These are phyloP conservation scores for Xerophyta viscosa DNA, from an alignment of 106 monocot genomes.

Conservation along the genomic window DNA sequence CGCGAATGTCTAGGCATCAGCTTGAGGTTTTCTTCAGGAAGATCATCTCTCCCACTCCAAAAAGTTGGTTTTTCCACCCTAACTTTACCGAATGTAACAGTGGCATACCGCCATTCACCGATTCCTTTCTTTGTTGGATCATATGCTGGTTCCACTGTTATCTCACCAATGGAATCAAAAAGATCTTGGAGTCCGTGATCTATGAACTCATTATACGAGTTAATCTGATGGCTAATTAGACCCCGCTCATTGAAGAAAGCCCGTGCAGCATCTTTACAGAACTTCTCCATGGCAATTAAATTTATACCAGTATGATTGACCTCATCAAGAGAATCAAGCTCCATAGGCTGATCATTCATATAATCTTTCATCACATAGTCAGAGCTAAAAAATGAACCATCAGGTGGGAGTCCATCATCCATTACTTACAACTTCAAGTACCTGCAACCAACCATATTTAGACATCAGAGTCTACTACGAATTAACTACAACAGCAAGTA, in stretches of 20 bases:
- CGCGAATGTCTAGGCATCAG: constrained; percentile 79
- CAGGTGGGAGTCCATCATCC: too few species aligned
- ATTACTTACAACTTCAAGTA: too few species aligned
- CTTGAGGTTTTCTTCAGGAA: constrained; percentile 36
- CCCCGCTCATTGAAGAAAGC: constrained; percentile 75
- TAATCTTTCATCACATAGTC: constrained; percentile 10
- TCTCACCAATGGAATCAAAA: constrained; percentile 68
- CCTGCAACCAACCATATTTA: too few species aligned
- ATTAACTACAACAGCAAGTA: too few species aligned
- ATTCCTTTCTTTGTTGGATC: constrained; percentile 61
- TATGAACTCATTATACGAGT: constrained; percentile 79
- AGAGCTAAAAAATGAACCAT: too few species aligned
- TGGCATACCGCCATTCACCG: constrained; percentile 57
- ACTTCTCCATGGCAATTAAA: constrained; percentile 29
- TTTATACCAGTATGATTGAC: constrained; percentile 14
- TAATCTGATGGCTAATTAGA: constrained; percentile 82
- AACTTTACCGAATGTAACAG: constrained; percentile 67
- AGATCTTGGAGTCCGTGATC: constrained; percentile 61
- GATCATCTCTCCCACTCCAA: constrained; percentile 41
- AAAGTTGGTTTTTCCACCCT: constrained; percentile 57
- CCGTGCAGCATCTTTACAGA: constrained; percentile 63
- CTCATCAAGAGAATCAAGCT: constrained; percentile 11
- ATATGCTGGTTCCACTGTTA: constrained; percentile 69
- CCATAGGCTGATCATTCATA: constrained; percentile 15
- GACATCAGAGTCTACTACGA: too few species aligned